Conservation (phyloP, 2,329 filamentous ascomycete genomes). For the Verticillium isaacii region DNA sequence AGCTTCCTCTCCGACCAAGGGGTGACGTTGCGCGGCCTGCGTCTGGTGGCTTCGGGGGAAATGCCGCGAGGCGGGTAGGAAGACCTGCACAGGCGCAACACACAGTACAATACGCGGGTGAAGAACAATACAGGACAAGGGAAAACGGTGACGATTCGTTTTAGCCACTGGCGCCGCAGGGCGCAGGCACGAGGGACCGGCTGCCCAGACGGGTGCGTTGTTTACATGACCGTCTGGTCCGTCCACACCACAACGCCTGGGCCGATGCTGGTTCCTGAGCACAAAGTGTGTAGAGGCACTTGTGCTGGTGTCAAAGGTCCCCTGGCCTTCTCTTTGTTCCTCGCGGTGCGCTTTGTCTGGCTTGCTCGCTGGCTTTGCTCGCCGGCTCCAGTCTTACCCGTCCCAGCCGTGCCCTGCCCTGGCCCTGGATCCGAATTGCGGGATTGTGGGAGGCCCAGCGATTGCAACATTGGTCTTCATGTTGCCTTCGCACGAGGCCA, state of each 20-base stretch:
- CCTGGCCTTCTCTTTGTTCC: too few relatives aligned
- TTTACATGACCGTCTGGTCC: neutral
- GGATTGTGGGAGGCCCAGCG: neutral
- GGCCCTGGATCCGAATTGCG: neutral
- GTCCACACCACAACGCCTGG: too few relatives aligned
- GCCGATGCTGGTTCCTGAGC: too few relatives aligned
- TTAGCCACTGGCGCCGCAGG: neutral
- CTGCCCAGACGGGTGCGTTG: neutral
- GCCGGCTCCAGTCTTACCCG: neutral
- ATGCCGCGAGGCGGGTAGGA: neutral
- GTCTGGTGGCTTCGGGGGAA: constrained; percentile 1
- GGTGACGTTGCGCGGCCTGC: constrained; percentile 1
- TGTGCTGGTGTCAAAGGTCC: too few relatives aligned
- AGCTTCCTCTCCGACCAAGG: constrained; percentile 1
- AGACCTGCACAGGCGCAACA: neutral
- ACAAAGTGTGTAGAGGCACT: too few relatives aligned
- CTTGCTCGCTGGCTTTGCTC: neutral
- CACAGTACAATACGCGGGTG: neutral
- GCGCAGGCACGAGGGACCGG: neutral
- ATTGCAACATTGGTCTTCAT: neutral
- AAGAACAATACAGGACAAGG: neutral
- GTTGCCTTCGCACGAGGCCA: neutral
- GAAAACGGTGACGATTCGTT: neutral
- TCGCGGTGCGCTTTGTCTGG: too few relatives aligned
- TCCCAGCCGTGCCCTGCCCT: neutral